Evolutionary conservation across 495 filamentous ascomycete genomes (phyloP).

Genomic region (Ascodesmis nigricans): DNA sequence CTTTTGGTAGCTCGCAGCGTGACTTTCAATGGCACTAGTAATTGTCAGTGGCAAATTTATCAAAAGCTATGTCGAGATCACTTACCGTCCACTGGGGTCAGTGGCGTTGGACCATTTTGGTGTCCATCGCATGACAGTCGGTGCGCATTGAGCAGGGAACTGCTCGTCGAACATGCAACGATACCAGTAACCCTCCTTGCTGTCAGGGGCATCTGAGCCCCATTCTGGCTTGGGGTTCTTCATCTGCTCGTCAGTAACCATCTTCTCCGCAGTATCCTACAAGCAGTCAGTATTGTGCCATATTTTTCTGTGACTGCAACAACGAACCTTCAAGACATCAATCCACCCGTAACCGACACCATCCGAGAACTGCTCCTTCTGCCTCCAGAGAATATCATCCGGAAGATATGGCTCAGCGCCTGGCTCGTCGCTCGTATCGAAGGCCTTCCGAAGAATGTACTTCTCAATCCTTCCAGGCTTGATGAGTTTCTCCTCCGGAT

Average conservation of each 20-base stretch:
- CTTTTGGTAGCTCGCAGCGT: constrained; percentile 15
- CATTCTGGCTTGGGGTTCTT: constrained; percentile 90
- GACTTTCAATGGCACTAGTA: constrained; percentile 13
- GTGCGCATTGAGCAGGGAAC: constrained; percentile 78
- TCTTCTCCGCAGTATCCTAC: constrained; percentile 56
- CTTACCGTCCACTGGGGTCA: constrained; percentile 65
- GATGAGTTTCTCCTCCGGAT: constrained; percentile 89
- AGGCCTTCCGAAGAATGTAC: constrained; percentile 89
- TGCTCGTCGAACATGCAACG: constrained; percentile 94
- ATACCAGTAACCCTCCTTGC: constrained; percentile 96
- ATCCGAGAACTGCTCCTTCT: constrained; percentile 98
- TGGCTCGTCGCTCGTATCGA: constrained; percentile 76
- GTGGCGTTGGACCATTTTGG: constrained; percentile 95
- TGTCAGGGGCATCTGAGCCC: constrained; percentile 76
- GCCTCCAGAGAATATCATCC: constrained; percentile 84
- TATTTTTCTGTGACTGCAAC: not conserved
- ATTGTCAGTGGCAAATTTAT: not conserved
- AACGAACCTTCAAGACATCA: constrained; percentile 51
- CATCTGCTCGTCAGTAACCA: constrained; percentile 90
- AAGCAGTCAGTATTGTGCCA: not conserved
- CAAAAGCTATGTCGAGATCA: constrained; percentile 1
- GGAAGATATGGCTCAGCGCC: constrained; percentile 63
- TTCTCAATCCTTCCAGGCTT: constrained; percentile 60
- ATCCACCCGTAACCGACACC: constrained; percentile 99
- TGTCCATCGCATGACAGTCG: constrained; percentile 86